These are phyloP conservation scores for Parathielavia appendiculata DNA, from an alignment of 495 filamentous ascomycete genomes.

Conservation along the genomic window DNA sequence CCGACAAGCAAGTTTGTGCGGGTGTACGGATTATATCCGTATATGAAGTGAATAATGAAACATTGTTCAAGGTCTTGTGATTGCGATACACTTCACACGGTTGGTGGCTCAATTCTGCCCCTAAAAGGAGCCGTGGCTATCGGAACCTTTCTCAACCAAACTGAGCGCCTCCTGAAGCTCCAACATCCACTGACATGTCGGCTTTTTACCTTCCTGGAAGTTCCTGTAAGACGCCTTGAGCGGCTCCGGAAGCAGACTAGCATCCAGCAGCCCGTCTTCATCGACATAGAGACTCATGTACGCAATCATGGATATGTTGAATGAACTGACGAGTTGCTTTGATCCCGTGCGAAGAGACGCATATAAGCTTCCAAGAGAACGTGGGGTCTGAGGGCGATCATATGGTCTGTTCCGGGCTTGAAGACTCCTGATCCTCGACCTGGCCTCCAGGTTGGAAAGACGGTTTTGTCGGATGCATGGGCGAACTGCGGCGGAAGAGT, in stretches of 20 bases:
- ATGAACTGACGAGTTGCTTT: slow-evolving; percentile 12
- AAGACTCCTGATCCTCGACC: slow-evolving; percentile 17
- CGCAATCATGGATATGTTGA: background rate
- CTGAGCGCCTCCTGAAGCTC: background rate
- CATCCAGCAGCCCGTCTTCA: slow-evolving; percentile 29
- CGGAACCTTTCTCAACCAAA: no score
- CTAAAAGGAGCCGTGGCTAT: no score
- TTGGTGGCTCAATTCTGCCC: no score
- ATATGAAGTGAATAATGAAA: no score
- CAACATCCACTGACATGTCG: background rate
- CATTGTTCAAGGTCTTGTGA: no score
- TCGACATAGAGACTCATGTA: slow-evolving; percentile 31
- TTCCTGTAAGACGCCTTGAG: background rate
- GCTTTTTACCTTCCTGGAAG: background rate
- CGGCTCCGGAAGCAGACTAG: background rate
- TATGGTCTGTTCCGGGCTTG: slow-evolving; percentile 6
- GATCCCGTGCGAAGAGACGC: slow-evolving; percentile 17
- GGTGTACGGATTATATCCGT: no score
- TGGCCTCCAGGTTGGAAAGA: slow-evolving; percentile 12
- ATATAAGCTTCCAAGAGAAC: slow-evolving; percentile 18
- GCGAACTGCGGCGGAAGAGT: background rate
- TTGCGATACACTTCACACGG: no score
- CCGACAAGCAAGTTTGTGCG: no score
- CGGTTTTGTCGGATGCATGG: background rate
- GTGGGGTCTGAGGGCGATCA: slow-evolving; percentile 14